Conservation (phyloP, 2,329 filamentous ascomycete genomes). For the Talaromyces sp. region DNA sequence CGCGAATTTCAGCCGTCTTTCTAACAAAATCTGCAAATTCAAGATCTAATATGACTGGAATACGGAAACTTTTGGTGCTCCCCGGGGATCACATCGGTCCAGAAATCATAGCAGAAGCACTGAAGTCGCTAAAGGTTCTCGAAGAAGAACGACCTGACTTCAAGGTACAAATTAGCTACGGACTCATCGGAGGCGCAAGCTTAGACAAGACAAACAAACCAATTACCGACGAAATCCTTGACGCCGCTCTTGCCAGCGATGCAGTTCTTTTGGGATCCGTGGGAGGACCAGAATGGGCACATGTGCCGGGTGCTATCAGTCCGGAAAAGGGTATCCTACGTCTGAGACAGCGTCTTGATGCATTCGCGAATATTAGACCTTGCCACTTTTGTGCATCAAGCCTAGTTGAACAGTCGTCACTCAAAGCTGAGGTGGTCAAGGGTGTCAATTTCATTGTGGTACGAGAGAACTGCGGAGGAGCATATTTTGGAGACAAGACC, state of each 20-base stretch:
- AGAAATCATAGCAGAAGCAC: constrained; percentile 11
- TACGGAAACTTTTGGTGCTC: constrained; percentile 5
- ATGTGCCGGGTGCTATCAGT: constrained; percentile 60
- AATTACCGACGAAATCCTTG: constrained; percentile 70
- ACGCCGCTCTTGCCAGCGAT: constrained; percentile 70
- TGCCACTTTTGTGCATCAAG: constrained; percentile 48
- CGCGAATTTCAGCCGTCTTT: not conserved
- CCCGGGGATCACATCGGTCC: constrained; percentile 12
- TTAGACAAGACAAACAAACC: constrained; percentile 72
- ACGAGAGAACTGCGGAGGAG: constrained; percentile 51
- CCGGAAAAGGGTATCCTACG: constrained; percentile 73
- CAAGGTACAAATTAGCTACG: constrained; percentile 9
- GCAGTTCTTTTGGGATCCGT: constrained; percentile 81
- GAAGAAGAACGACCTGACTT: not conserved
- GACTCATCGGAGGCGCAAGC: constrained; percentile 72
- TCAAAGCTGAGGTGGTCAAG: constrained; percentile 45
- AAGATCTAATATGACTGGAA: not conserved
- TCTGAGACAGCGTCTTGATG: constrained; percentile 60
- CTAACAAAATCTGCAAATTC: not conserved
- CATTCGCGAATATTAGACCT: constrained; percentile 52
- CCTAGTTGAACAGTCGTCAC: constrained; percentile 35
- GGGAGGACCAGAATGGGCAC: constrained; percentile 80
- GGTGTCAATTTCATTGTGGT: constrained; percentile 51
- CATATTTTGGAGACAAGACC: constrained; percentile 50
- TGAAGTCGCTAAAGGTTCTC: constrained; percentile 1